Percentiles rank a stretch among this genome's conserved stretches.
phyloP scores from a whole-genome alignment of 1,284 basidiomycete species.

The Ustilago xerochloae region DNA sequence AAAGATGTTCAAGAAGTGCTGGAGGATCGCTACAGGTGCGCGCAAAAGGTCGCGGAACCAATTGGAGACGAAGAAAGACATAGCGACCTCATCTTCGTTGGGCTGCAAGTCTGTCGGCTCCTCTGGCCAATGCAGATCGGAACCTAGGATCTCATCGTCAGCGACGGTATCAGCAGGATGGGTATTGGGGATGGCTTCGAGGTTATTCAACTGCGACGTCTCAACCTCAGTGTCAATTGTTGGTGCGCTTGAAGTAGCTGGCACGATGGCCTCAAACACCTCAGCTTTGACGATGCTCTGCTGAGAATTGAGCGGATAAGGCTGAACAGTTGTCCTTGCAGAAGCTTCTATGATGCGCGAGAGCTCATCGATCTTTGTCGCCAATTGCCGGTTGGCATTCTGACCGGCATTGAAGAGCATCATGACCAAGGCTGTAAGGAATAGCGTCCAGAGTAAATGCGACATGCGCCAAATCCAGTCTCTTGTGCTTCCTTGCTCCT shows the following conservation, averaged over 20 bases:
- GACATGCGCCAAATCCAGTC: constrained; percentile 12
- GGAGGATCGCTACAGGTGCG: constrained; percentile 6
- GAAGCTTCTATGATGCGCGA: constrained; percentile 22
- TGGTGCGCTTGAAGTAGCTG: too few species aligned
- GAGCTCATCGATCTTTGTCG: constrained; percentile 28
- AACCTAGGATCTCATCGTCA: neutral
- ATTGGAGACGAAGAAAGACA: constrained; percentile 1
- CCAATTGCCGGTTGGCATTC: constrained; percentile 16
- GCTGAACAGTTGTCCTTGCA: neutral
- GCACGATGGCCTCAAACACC: too few species aligned
- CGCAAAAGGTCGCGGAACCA: constrained; percentile 19
- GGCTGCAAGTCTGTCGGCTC: neutral
- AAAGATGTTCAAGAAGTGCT: constrained; percentile 9
- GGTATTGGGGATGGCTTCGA: neutral
- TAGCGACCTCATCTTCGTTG: neutral
- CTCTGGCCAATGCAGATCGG: neutral
- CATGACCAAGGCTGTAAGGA: constrained; percentile 22
- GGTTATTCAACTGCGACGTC: neutral
- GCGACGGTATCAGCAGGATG: too few species aligned
- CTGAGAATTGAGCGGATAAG: neutral
- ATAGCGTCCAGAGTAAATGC: constrained; percentile 38
- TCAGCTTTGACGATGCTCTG: neutral
- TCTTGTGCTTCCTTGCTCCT: neutral
- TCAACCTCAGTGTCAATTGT: too few species aligned
- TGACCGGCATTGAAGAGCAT: constrained; percentile 39